These are phyloP conservation scores for Trichoderma brevicompactum DNA, from an alignment of 2,329 filamentous ascomycete species.

Conservation along the genomic window DNA sequence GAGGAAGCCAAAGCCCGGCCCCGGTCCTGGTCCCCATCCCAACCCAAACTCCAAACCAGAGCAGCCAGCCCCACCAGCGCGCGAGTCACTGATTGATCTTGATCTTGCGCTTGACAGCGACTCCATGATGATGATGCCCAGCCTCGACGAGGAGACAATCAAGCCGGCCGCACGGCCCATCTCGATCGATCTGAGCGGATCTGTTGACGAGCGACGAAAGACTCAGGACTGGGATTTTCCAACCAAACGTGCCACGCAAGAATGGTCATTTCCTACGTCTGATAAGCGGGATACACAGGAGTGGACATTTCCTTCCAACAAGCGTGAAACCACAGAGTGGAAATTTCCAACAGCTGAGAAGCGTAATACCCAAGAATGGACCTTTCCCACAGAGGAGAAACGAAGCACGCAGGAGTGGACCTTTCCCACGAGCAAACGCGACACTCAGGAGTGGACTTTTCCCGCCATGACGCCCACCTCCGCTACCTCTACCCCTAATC, in stretches of 20 bases:
- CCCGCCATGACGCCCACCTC: constrained; percentile 44
- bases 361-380: constrained; percentile 53
- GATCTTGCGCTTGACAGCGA: constrained; percentile 45
- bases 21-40: not conserved
- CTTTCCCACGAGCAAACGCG: constrained; percentile 20
- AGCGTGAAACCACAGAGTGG: constrained; percentile 25
- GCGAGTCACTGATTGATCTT: constrained; percentile 53
- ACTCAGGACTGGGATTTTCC: constrained; percentile 27
- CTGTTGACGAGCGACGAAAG: constrained; percentile 21
- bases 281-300: constrained; percentile 34
- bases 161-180: constrained; percentile 26
- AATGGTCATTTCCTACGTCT: constrained; percentile 41
- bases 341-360: constrained; percentile 47
- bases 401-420: constrained; percentile 23
- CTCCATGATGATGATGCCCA: constrained; percentile 24
- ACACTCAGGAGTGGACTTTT: constrained; percentile 27
- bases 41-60: constrained; percentile 3
- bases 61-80: constrained; percentile 8
- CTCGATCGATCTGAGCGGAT: constrained; percentile 27
- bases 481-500: constrained; percentile 29
- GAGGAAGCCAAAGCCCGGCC: constrained; percentile 1
- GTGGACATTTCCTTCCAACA: constrained; percentile 46
- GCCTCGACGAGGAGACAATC: constrained; percentile 27
- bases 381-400: constrained; percentile 42
- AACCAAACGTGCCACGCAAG: constrained; percentile 23